Evolutionary conservation across 2,329 filamentous ascomycete species (phyloP), one percentile per base, ranked within the genome.

Genomic region (Chaetomiaceae sp.): DNA sequence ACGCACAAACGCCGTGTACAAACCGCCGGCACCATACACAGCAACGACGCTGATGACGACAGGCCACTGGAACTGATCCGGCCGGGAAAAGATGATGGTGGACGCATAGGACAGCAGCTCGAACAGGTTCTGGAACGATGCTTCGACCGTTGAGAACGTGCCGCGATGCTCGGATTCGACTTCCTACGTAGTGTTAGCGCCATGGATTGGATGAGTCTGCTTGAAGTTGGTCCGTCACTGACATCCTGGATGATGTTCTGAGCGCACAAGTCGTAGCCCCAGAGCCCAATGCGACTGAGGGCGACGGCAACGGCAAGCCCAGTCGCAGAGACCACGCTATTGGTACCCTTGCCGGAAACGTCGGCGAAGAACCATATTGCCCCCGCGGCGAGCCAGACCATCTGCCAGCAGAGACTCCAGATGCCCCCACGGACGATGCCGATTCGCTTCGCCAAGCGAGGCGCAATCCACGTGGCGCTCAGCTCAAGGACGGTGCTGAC

Each of bases 321-420:
- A 0, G 67, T 65, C 0, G 77, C 76, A 0, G 76, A 70, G 1
- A 72, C 9, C 39, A 72, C 5, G 16, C 38, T 55, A 13, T 54
- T 57, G 10, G 30, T 13, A 12, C 10, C 10, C 9, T 33, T 13
- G 14, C 10, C 14, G 30, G 30, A 13, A n/a, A 5, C 10, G 10
- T 41, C 13, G 13, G 42, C 20, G 17, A 38, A 50, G n/a, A 38
- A 27, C 39, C 39, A 70, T 34, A 49, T 79, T 14, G 71, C 62
- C 1, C 62, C 58, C 2, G 74, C 69, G 1, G 69, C 70, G 4
- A 83, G 67, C 57, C 76, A 82, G 3, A 70, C 50, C n/a, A 85
- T 70, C 62, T 89, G 85, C 78, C 82, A 87, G 49, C 77, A 82
- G 9, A 85, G 62, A 55, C 81, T 82, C 87, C 87, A 90, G 3